Base-by-base conservation (phyloP, 1,139 yeast species). In the Geotrichum siamense region DNA sequence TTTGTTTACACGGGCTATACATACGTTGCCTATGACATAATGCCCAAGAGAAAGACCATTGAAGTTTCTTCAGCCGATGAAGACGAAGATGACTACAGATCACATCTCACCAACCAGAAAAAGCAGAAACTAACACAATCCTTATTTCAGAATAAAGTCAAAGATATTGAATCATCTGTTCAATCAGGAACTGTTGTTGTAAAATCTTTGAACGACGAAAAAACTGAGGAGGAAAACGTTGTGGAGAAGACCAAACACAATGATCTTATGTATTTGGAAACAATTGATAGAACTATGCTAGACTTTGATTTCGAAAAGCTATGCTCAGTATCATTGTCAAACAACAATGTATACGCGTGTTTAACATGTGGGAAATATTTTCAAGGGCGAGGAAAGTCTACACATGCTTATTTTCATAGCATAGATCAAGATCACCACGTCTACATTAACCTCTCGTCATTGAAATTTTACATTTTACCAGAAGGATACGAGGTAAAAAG, bases 261-360 rank as follows among this genome's bases (percentile, higher is more conserved):
- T n/a, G 53, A 53, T 23, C 46, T 53, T 22, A 48, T 65, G 13
- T 77, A 76, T 55, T 62, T 79, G 12, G 79, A 76, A 34, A 75
- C 81, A 2, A 65, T 81, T 38, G 71, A 80, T 51, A 62, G 79
- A 26, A 63, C 66, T 23, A 61, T 66, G 5, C 64, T 84, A 6
- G 86, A 84, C 56, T 83, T 84, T 58, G 94, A 83, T 58, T 71
- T 74, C 44, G 86, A 79, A 37, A 77, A 76, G 55, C 61, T 76
- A 1, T 84, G 94, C 59, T 71, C 76, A 46, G 74, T 80, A 0
- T 72, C 86, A 0, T 64, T 83, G 15, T 69, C 84, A 0, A 71
- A 70, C 35, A 64, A 71, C 27, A 80, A 82, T 54, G 74, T 83
- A 1, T 81, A 82, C 56, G 78, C 85, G 32, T 84, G 94, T 55